These are phyloP conservation scores for Aspergillus novofumigatus DNA, from an alignment of 2,329 filamentous ascomycete genomes.

Conservation along the genomic window DNA sequence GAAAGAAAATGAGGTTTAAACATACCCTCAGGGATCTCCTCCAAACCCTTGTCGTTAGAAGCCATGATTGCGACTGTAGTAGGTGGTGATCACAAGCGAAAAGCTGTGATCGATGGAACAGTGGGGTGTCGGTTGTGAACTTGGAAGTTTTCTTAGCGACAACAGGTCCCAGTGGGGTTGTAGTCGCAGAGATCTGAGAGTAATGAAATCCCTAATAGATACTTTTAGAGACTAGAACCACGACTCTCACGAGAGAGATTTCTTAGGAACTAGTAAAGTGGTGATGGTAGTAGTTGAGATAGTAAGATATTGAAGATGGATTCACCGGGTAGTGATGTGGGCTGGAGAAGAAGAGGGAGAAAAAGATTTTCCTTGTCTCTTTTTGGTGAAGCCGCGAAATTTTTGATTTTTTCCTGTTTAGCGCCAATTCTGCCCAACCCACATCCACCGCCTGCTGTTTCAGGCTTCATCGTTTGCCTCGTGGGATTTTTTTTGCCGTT, in stretches of 20 bases:
- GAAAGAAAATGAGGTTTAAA: conserved; percentile 26
- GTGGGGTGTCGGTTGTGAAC: conserved; percentile 30
- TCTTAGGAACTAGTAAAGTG: conserved; percentile 26
- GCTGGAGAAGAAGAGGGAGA: conserved; percentile 19
- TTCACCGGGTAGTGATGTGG: conserved; percentile 9
- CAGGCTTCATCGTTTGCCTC: conserved; percentile 5
- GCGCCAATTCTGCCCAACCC: conserved; percentile 21
- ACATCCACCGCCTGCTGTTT: conserved; percentile 17
- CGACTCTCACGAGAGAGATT: conserved; percentile 33
- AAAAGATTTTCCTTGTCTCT: conserved; percentile 14
- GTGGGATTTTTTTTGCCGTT: conserved; percentile 9
- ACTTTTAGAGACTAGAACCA: conserved; percentile 31
- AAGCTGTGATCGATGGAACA: conserved; percentile 62
- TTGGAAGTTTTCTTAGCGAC: conserved; percentile 31
- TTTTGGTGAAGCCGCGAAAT: conserved; percentile 18
- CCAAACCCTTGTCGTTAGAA: conserved; percentile 88
- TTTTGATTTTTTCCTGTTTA: conserved; percentile 21
- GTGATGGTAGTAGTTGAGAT: conserved; percentile 16
- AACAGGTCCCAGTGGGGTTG: conserved; percentile 28
- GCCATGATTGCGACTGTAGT: conserved; percentile 85
- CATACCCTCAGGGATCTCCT: conserved; percentile 94
- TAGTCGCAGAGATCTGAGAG: conserved; percentile 19
- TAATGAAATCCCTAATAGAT: conserved; percentile 8
- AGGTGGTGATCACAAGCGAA: conserved; percentile 64
- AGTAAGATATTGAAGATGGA: conserved; percentile 10